Percentiles rank a stretch among this genome's conserved stretches.
phyloP scores from a whole-genome alignment of 345 rosid genomes.

The Kandelia obovata region DNA sequence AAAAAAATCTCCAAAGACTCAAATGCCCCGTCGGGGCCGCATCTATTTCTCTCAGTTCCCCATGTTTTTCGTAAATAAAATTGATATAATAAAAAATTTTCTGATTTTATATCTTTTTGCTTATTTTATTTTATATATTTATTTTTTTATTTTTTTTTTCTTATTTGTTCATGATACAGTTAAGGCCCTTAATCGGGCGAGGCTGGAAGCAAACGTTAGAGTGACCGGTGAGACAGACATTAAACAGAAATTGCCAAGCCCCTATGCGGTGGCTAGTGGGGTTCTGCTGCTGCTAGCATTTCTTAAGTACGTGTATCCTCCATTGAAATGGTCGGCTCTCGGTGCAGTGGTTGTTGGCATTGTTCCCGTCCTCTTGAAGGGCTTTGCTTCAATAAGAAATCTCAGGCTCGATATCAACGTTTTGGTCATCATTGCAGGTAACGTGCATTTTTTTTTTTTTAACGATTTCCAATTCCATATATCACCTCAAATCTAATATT shows the following conservation, averaged over 20 bases:
- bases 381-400: conserved; percentile 40
- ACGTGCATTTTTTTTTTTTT: not conserved
- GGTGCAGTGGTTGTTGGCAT: conserved; percentile 67
- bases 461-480: not conserved
- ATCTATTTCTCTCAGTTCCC: too few relatives aligned
- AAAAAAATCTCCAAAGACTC: too few relatives aligned
- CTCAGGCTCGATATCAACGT: conserved; percentile 61
- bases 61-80: too few relatives aligned
- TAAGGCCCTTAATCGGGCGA: conserved; percentile 73
- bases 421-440: conserved; percentile 78
- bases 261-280: conserved; percentile 61
- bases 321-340: conserved; percentile 67
- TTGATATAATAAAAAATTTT: too few relatives aligned
- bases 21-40: too few relatives aligned
- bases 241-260: conserved; percentile 85
- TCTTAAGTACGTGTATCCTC: conserved; percentile 54
- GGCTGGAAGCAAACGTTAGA: conserved; percentile 76
- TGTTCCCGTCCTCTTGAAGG: conserved; percentile 52
- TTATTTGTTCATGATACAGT: conserved; percentile 32
- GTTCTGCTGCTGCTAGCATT: conserved; percentile 47
- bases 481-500: too few relatives aligned
- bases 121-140: not conserved
- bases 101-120: too few relatives aligned
- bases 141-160: too few relatives aligned
- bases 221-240: conserved; percentile 46